phyloP scores from a whole-genome alignment of 202 grass and related monocot species.

The Carex arenaria region DNA sequence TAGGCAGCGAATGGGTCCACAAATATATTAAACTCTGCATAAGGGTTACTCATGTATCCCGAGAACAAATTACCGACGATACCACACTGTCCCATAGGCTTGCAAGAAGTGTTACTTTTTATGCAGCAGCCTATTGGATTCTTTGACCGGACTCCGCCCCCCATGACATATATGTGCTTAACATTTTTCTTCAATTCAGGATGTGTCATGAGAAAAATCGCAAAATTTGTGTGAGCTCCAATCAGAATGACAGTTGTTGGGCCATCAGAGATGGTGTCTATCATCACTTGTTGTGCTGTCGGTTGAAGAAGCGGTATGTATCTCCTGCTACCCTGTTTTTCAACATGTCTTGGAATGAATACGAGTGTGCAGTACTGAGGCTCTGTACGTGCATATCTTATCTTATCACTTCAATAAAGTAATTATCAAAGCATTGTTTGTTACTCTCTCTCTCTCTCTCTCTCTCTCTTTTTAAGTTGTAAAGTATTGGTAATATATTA shows the following conservation, averaged over 20 bases:
- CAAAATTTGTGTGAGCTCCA: constrained; percentile 70
- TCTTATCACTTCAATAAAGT: background rate
- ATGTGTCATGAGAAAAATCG: constrained; percentile 68
- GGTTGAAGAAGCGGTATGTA: constrained; percentile 56
- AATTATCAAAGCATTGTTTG: background rate
- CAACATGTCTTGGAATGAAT: constrained; percentile 9
- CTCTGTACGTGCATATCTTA: too few species aligned
- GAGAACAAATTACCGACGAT: constrained; percentile 68
- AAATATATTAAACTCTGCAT: constrained; percentile 86
- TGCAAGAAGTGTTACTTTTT: constrained; percentile 30
- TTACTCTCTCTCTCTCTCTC: background rate
- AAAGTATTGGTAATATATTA: background rate
- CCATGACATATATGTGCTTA: constrained; percentile 84
- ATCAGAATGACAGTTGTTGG: constrained; percentile 57
- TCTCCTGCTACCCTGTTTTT: constrained; percentile 56
- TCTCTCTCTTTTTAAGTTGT: background rate
- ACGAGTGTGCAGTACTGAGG: background rate
- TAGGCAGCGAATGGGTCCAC: constrained; percentile 71
- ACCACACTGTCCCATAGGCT: constrained; percentile 43
- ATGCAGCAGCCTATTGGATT: constrained; percentile 72
- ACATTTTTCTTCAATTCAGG: constrained; percentile 59
- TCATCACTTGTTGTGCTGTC: constrained; percentile 57
- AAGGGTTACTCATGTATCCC: constrained; percentile 61
- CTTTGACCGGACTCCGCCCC: constrained; percentile 59
- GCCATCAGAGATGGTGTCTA: constrained; percentile 55